phyloP scores from a whole-genome alignment of 768 basidiomycete genomes.

The Exidia glandulosa region DNA sequence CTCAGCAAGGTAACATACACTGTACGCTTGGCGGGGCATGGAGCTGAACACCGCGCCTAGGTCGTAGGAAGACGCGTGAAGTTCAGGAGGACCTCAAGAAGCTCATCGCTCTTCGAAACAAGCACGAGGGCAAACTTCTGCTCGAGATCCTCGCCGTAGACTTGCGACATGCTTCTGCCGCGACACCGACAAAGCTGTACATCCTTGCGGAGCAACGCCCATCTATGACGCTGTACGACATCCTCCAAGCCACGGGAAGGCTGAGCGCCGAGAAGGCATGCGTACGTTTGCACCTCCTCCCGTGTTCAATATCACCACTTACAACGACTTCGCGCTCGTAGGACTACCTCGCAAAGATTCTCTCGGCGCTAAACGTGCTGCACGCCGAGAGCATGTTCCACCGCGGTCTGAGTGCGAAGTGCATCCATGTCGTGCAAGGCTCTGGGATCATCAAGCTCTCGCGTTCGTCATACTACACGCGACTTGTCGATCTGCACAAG shows the following conservation, averaged over 20 bases:
- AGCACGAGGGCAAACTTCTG: slow-evolving; percentile 50
- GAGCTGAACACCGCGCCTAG: slow-evolving; percentile 16
- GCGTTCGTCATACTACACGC: slow-evolving; percentile 59
- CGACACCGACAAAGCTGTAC: slow-evolving; percentile 40
- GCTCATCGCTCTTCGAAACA: slow-evolving; percentile 47
- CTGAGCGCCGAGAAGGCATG: slow-evolving; percentile 62
- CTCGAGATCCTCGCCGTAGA: slow-evolving; percentile 58
- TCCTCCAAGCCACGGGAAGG: slow-evolving; percentile 66
- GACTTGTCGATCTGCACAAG: slow-evolving; percentile 67
- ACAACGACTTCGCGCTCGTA: slow-evolving; percentile 14
- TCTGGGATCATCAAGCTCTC: slow-evolving; percentile 54
- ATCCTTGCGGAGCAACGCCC: slow-evolving; percentile 68
- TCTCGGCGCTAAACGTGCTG: slow-evolving; percentile 56
- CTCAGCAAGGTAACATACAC: slow-evolving; percentile 40
- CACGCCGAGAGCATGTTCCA: slow-evolving; percentile 61
- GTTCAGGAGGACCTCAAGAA: slow-evolving; percentile 59
- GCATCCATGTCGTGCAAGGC: not conserved
- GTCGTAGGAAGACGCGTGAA: slow-evolving; percentile 53
- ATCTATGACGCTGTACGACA: slow-evolving; percentile 52
- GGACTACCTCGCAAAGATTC: slow-evolving; percentile 68
- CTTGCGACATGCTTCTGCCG: slow-evolving; percentile 38
- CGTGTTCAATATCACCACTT: not conserved
- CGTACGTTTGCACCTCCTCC: slow-evolving; percentile 27
- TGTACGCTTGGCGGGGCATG: not conserved
- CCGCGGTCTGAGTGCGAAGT: slow-evolving; percentile 35